phyloP scores from a whole-genome alignment of 2,329 filamentous ascomycete genomes.

The Talaromyces sp. region DNA sequence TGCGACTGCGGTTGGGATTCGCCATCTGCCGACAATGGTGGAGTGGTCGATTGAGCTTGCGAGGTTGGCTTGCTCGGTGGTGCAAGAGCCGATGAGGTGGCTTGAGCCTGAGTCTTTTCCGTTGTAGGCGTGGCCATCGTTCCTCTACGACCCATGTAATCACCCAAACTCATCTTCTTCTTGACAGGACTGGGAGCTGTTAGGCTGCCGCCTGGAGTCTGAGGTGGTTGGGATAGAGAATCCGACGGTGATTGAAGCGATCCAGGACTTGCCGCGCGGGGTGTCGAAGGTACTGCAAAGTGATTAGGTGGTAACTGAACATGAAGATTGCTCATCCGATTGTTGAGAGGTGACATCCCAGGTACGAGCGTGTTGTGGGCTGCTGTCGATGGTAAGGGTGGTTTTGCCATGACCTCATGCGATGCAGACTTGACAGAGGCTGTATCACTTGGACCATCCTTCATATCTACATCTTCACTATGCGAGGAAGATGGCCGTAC shows the following conservation, averaged over 20 bases:
- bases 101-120: constrained; percentile 41
- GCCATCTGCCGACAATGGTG: constrained; percentile 21
- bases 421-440: constrained; percentile 17
- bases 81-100: constrained; percentile 25
- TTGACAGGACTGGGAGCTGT: constrained; percentile 50
- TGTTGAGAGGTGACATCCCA: constrained; percentile 22
- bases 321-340: constrained; percentile 27
- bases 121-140: constrained; percentile 41
- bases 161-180: constrained; percentile 52
- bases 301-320: constrained; percentile 31
- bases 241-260: constrained; percentile 33
- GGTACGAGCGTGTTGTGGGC: constrained; percentile 39
- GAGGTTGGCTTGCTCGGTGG: constrained; percentile 28
- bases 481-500: constrained; percentile 12
- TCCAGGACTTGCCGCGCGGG: constrained; percentile 31
- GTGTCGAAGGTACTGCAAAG: constrained; percentile 27
- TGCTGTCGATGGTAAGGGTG: constrained; percentile 35
- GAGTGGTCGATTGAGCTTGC: constrained; percentile 23
- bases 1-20: constrained; percentile 5
- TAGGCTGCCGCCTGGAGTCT: constrained; percentile 30
- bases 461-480: constrained; percentile 48
- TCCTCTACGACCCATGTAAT: constrained; percentile 48
- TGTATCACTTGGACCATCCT: constrained; percentile 37
- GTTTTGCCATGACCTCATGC: constrained; percentile 16
- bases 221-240: constrained; percentile 26